phyloP scores from a whole-genome alignment of 176 grass and related monocot genomes.

The Coix lacrymajobi region DNA sequence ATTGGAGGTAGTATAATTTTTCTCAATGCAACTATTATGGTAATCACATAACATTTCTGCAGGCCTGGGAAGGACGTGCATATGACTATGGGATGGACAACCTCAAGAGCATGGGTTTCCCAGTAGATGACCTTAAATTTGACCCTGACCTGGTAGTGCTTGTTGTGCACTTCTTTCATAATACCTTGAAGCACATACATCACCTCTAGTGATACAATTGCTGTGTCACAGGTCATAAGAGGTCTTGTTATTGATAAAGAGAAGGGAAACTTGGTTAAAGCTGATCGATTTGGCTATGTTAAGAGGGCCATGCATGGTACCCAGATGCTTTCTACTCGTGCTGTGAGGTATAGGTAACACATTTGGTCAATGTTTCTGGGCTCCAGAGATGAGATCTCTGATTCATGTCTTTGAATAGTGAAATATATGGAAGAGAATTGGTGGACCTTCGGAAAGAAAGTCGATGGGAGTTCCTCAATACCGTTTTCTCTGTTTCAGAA shows the following conservation, averaged over 20 bases:
- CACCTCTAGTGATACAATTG: conserved; percentile 4
- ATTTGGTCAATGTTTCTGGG: conserved; percentile 7
- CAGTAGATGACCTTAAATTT: conserved; percentile 87
- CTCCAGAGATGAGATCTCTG: background rate
- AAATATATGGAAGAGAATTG: conserved; percentile 97
- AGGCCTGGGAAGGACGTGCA: conserved; percentile 98
- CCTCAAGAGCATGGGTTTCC: conserved; percentile 81
- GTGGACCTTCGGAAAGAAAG: conserved; percentile 92
- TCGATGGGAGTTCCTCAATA: conserved; percentile 96
- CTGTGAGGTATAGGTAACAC: conserved; percentile 59
- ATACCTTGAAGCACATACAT: conserved; percentile 11
- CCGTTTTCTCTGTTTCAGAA: conserved; percentile 99
- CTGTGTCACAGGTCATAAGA: conserved; percentile 68
- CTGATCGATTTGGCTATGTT: conserved; percentile 91
- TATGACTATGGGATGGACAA: conserved; percentile 99
- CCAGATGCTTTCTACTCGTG: conserved; percentile 79
- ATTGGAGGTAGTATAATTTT: background rate
- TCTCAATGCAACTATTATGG: background rate
- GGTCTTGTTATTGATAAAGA: conserved; percentile 95
- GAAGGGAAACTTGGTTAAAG: conserved; percentile 96
- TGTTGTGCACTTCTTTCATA: conserved; percentile 30
- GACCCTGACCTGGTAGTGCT: conserved; percentile 81
- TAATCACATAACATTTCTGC: conserved; percentile 17
- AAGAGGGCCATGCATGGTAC: conserved; percentile 99
- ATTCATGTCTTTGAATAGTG: conserved; percentile 51